Percentiles rank a stretch among this genome's conserved stretches.
These are phyloP conservation scores for Thelonectria rubi DNA, from an alignment of 2,329 filamentous ascomycete genomes.

Conservation along the genomic window DNA sequence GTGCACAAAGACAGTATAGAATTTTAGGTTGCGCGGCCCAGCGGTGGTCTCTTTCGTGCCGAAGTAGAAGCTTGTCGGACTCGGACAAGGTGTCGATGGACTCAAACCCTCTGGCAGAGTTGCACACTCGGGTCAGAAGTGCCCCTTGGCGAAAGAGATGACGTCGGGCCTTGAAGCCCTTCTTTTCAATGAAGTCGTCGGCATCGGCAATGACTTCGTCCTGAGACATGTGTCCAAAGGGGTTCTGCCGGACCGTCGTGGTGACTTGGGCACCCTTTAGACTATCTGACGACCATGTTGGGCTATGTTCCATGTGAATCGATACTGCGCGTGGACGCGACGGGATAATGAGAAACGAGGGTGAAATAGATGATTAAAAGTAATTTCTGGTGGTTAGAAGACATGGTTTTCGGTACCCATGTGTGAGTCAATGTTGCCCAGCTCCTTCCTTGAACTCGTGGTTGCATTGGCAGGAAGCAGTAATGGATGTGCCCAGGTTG, in stretches of 20 bases:
- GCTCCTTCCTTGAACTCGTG: no score
- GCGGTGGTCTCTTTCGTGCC: conserved; percentile 62
- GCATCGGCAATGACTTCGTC: conserved; percentile 33
- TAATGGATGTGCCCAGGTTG: no score
- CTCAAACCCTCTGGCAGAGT: conserved; percentile 41
- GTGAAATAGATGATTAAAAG: no score
- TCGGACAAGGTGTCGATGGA: conserved; percentile 41
- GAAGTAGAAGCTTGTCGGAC: conserved; percentile 47
- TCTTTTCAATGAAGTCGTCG: conserved; percentile 25
- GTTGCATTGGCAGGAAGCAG: no score
- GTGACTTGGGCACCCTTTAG: not conserved
- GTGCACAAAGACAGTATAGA: conserved; percentile 55
- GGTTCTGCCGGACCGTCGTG: conserved; percentile 33
- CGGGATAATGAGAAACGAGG: no score
- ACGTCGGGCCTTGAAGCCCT: conserved; percentile 57
- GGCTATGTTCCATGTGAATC: no score
- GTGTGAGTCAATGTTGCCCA: no score
- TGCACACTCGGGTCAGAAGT: conserved; percentile 45
- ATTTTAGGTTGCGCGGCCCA: conserved; percentile 59
- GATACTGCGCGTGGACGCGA: no score
- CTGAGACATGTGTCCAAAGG: conserved; percentile 30
- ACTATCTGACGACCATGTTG: no score
- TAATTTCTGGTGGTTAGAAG: no score
- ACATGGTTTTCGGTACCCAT: no score
- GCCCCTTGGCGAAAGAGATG: conserved; percentile 50